Conservation (phyloP, 2,329 filamentous ascomycete species). For the Sarocladiaceae sp. region DNA sequence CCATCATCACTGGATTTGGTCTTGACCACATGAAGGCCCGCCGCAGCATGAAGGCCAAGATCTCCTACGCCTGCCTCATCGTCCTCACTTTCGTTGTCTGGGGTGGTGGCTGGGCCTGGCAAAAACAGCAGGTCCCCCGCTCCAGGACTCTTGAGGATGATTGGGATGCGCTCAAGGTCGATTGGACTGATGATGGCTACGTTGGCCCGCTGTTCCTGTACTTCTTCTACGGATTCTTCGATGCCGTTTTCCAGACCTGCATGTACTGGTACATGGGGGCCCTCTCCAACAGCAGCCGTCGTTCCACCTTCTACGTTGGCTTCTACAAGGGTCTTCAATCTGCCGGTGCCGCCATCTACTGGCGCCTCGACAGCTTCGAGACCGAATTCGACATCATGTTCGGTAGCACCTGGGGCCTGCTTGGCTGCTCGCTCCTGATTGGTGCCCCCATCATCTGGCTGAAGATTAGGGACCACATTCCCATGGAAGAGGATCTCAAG, state of each 20-base stretch:
- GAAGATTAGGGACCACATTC: slow-evolving; percentile 78
- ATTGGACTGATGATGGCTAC: slow-evolving; percentile 67
- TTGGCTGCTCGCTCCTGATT: slow-evolving; percentile 68
- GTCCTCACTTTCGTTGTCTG: slow-evolving; percentile 72
- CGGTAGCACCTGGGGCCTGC: slow-evolving; percentile 66
- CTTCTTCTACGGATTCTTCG: slow-evolving; percentile 68
- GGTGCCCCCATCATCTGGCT: slow-evolving; percentile 75
- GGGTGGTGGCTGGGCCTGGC: slow-evolving; percentile 79
- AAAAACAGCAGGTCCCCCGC: slow-evolving; percentile 56
- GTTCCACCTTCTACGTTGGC: slow-evolving; percentile 85
- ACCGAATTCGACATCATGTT: slow-evolving; percentile 70
- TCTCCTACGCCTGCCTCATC: slow-evolving; percentile 57
- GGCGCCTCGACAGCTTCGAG: slow-evolving; percentile 61
- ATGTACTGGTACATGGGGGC: slow-evolving; percentile 97
- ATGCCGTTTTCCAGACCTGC: slow-evolving; percentile 84
- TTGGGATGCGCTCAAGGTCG: slow-evolving; percentile 27
- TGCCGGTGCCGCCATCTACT: slow-evolving; percentile 75
- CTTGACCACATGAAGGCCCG: slow-evolving; percentile 59
- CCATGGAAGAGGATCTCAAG: slow-evolving; percentile 75
- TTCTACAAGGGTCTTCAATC: slow-evolving; percentile 78
- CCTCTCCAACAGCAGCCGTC: slow-evolving; percentile 86
- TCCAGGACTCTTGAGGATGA: slow-evolving; percentile 21
- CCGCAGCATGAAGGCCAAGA: slow-evolving; percentile 64
- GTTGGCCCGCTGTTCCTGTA: slow-evolving; percentile 82
- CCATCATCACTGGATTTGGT: slow-evolving; percentile 65